Percentiles rank a stretch among this genome's conserved stretches.
These are phyloP conservation scores for Cantharellus cinnabarinus DNA, from an alignment of 768 basidiomycete species.

Conservation along the genomic window DNA sequence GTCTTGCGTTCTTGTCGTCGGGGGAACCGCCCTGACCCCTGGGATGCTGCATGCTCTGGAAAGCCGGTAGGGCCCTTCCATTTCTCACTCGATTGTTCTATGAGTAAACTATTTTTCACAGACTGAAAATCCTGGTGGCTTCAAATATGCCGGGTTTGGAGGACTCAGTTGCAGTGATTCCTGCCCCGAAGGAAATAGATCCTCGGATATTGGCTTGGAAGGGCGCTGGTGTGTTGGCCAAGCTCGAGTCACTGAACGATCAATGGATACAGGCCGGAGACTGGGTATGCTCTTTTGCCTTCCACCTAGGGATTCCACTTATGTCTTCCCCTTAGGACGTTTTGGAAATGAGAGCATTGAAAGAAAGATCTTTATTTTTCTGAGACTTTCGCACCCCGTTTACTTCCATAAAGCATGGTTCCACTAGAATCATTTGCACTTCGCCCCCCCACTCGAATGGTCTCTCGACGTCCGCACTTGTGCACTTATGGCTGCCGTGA, in stretches of 20 bases:
- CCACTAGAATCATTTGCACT: not conserved
- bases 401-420: not conserved
- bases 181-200: conserved; percentile 87
- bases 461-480: too few relatives aligned
- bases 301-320: not conserved
- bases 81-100: conserved; percentile 1
- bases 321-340: conserved; percentile 12
- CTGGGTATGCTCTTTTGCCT: conserved; percentile 37
- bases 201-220: conserved; percentile 86
- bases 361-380: conserved; percentile 17
- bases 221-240: conserved; percentile 75
- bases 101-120: not conserved
- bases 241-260: conserved; percentile 78
- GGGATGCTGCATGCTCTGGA: conserved; percentile 75
- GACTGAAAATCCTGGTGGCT: conserved; percentile 42
- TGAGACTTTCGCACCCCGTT: not conserved
- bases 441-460: not conserved
- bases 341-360: conserved; percentile 19
- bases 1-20: conserved; percentile 70
- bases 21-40: conserved; percentile 60
- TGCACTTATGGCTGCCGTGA: too few relatives aligned
- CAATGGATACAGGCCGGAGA: conserved; percentile 75
- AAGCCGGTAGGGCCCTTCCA: conserved; percentile 36
- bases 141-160: conserved; percentile 54
- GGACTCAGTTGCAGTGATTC: conserved; percentile 79